Evolutionary conservation across 179 eudicot genomes (phyloP), one percentile per base, ranked within the genome.

Genomic region (Pouteria campechiana): DNA sequence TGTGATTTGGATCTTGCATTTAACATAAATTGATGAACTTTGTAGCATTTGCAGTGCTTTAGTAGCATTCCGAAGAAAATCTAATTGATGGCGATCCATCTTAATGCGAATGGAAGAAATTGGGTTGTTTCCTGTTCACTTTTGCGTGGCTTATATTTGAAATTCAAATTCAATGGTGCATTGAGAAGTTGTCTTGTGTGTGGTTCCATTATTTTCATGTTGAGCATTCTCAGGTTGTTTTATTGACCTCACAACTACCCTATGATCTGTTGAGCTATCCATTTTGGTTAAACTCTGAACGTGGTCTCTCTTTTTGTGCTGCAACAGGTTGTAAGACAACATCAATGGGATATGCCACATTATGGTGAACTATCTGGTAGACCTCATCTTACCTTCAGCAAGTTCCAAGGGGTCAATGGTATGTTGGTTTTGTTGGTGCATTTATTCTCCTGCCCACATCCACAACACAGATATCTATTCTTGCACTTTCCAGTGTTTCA

Each of bases 391-490:
- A 40, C 61, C 51, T 60, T 63, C 5, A 66, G 52, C 5, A 63
- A 56, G 37, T 28, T 56, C 11, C 64, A 47, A 52, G 58, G 54
- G 52, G 56, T 47, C 37, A 68, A 58, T 58, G 93, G 93, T 75
- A 51, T 12, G 32, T 45, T 18, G 29, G 17, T 39, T 16, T 16
- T 37, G 23, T 28, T 14, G 4, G 27, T n/a, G n/a, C n/a, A n/a
- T n/a, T n/a, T n/a, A n/a, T n/a, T n/a, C n/a, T n/a, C n/a, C n/a
- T n/a, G n/a, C n/a, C n/a, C n/a, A n/a, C 29, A 7, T 25, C 41
- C 21, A 17, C 12, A 12, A 19, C 48, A 21, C 39, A 4, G 9
- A 2, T 44, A 25, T 49, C 18, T 11, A 9, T 33, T 14, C 27
- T 0, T 12, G n/a, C n/a, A n/a, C n/a, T n/a, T n/a, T n/a, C n/a